Percentiles rank a stretch among this genome's conserved stretches.
Evolutionary conservation across 208 protist species (phyloP).

Genomic region (Porcisia hertigi): DNA sequence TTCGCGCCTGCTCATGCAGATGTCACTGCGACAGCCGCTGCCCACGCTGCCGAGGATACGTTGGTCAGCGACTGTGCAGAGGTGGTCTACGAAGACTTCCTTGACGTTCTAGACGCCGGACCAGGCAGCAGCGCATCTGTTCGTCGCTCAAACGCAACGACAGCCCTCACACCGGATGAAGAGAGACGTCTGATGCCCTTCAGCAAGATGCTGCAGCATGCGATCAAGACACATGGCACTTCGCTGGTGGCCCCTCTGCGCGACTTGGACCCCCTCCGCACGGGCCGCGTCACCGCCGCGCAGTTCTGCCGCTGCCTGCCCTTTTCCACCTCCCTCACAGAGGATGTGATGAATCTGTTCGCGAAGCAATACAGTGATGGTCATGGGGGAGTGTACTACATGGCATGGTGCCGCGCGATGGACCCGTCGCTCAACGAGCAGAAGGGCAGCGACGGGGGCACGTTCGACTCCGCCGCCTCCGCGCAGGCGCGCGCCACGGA

Average conservation of each 20-base stretch:
- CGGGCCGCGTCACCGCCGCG: constrained; percentile 62
- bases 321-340: constrained; percentile 29
- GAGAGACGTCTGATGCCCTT: constrained; percentile 36
- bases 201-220: constrained; percentile 46
- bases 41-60: not conserved
- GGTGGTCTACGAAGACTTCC: constrained; percentile 60
- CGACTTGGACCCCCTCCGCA: constrained; percentile 79
- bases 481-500: not conserved
- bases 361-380: constrained; percentile 77
- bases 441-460: not conserved
- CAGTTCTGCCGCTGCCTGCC: constrained; percentile 77
- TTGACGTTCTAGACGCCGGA: constrained; percentile 41
- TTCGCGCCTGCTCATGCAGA: constrained; percentile 30
- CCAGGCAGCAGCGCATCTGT: constrained; percentile 23
- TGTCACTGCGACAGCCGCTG: constrained; percentile 2
- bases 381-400: constrained; percentile 71
- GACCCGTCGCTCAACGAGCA: constrained; percentile 31
- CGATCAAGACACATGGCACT: constrained; percentile 49
- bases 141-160: constrained; percentile 13
- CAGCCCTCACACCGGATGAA: constrained; percentile 50
- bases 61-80: constrained; percentile 4
- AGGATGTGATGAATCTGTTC: constrained; percentile 45
- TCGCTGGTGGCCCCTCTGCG: constrained; percentile 59
- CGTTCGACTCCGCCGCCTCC: not conserved
- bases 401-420: constrained; percentile 74